Evolutionary conservation across 495 filamentous ascomycete genomes (phyloP), one percentile per base, ranked within the genome.

Genomic region (Lindgomyces ingoldianus): DNA sequence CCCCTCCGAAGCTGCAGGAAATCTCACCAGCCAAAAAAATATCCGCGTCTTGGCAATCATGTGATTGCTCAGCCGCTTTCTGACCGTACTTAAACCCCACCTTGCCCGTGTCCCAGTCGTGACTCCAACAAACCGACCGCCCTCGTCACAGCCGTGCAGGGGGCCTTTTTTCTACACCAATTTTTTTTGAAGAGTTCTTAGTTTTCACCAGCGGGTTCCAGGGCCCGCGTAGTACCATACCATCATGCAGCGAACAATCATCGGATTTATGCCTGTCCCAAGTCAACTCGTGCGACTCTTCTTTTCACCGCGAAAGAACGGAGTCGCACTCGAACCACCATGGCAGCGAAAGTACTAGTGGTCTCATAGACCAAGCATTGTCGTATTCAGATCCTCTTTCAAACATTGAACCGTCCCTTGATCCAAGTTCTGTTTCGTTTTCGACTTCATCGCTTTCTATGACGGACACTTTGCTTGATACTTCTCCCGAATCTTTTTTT

Each of bases 161-260:
- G 65, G 58, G 51, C 21, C 53, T 58, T 46, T 30, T 30, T 2
- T 4, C 19, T 42, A n/a, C 25, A 50, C 36, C 58, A 30, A 62
- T 57, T 68, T 63, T 33, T 53, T 63, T 63, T 68, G 65, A 68
- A 26, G 58, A 68, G 8, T 53, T 57, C 58, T 46, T 62, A 53
- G 47, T 27, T 63, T 54, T 48, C 24, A 19, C 52, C 51, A 63
- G 59, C 65, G 65, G 65, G 59, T 58, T 11, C 22, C 14, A 46
- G 9, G 33, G 21, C 46, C 53, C 59, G 59, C 59, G 26, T 39
- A 25, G 3, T 44, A 27, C 42, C 24, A 62, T 68, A 6, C 59
- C 42, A 49, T 4, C 18, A 68, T 68, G 65, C 48, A 63, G 39
- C 21, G 6, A 3, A 16, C 42, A 36, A 57, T 42, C 25, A 44